Base-by-base conservation (phyloP, 345 rosid species). In the Clausena lansium region DNA sequence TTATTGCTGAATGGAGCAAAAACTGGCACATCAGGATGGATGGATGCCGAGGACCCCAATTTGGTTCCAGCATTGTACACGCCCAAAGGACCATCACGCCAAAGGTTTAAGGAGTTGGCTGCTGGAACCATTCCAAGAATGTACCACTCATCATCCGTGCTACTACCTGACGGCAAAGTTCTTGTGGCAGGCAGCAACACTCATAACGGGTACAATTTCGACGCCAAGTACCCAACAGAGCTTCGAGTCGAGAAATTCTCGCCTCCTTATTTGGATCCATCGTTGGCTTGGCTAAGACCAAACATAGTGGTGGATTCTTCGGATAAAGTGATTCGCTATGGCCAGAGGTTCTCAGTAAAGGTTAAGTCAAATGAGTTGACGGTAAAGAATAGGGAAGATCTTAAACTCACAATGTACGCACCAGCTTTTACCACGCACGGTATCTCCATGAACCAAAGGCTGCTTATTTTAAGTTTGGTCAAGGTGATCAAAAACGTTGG, bases 391-490 rank as follows among this genome's bases (percentile, higher is more conserved):
- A 3, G 41, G 20, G 82, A 85, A 19, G 83, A 85, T 15, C 67
- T 89, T 9, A 81, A 52, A 77, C 81, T 91, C 13, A 84, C 81
- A 5, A 84, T 91, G 85, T 84, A 88, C 50, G 88, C 91, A 4
- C 93, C 98, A 4, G 70, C 96, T 4, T 93, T 93, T 33, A 87
- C 93, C 4, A 93, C 98, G 2, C 94, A 91, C 58, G 88, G 94
- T 19, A 79, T 89, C 64, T 80, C 89, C 15, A 93, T 93, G 96
- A 91, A 89, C 76, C 91, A 85, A 83, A 86, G 98, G 76, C 65
- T 88, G 76, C 30, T 88, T 4, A 11, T 79, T 28, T 77, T 88
- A 84, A 86, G 82, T 22, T 17, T 83, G 17, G 69, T 28, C 7
- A 6, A 32, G 2, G 88, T 87, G 76, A 33, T 55, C 4, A 60